Conservation (phyloP, 306 rosid species). For the peach (Prunus persica) region Prunus_persica_NCBIv2 NC_034013.1:785001-785500, state of each 20-base stretch:
- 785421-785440: neutral
- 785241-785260: neutral
- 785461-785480: neutral
- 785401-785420: neutral
- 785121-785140: neutral
- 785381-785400: neutral
- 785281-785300: neutral
- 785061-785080: constrained; percentile 78
- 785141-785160: neutral
- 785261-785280: neutral
- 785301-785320: neutral
- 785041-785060: constrained; percentile 89
- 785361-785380: neutral
- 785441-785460: neutral
- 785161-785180: neutral
- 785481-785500: neutral
- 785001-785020: constrained; percentile 65
- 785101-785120: constrained; percentile 59
- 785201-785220: neutral
- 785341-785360: neutral
- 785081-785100: constrained; percentile 45
- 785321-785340: neutral
- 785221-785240: neutral
- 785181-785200: neutral
- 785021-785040: constrained; percentile 87